Percentiles rank a stretch among this genome's conserved stretches.
Conservation (phyloP, 345 rosid species). For the Rubroshorea leprosula region DNA sequence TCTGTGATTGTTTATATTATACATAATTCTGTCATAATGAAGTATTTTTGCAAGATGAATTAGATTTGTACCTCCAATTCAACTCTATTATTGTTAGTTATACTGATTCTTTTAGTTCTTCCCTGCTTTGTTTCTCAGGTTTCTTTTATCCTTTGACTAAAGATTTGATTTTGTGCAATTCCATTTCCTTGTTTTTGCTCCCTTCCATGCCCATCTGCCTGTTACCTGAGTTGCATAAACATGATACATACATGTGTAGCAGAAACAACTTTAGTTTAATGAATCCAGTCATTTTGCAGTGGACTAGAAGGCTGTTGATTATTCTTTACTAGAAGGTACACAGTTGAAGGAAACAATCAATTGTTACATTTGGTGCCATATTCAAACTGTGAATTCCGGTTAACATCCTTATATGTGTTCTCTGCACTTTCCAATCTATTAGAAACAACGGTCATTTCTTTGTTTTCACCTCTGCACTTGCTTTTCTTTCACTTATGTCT, state of each 20-base stretch:
- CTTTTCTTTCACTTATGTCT: background rate
- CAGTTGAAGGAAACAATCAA: background rate
- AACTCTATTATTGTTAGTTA: slow-evolving; percentile 28
- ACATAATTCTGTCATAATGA: slow-evolving; percentile 32
- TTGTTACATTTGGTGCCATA: too few relatives aligned
- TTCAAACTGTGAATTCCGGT: background rate
- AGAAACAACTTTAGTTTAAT: too few relatives aligned
- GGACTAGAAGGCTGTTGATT: background rate
- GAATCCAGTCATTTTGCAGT: too few relatives aligned
- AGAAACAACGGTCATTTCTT: too few relatives aligned
- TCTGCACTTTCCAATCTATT: background rate
- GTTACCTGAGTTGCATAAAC: too few relatives aligned
- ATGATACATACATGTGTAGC: too few relatives aligned
- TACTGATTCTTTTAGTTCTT: slow-evolving; percentile 14
- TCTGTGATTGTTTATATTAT: slow-evolving; percentile 46
- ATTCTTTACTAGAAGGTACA: background rate
- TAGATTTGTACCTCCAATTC: slow-evolving; percentile 31
- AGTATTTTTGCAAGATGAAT: slow-evolving; percentile 42
- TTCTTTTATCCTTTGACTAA: slow-evolving; percentile 8
- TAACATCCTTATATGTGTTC: background rate
- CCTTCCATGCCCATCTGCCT: too few relatives aligned
- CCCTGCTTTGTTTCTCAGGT: slow-evolving; percentile 4
- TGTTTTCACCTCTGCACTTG: background rate
- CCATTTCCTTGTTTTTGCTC: too few relatives aligned
- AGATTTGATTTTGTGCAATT: too few relatives aligned